Percentiles rank a stretch among this genome's conserved stretches.
Evolutionary conservation across 805 yeast species (phyloP).

Genomic region (Yarrowia osloensis): DNA sequence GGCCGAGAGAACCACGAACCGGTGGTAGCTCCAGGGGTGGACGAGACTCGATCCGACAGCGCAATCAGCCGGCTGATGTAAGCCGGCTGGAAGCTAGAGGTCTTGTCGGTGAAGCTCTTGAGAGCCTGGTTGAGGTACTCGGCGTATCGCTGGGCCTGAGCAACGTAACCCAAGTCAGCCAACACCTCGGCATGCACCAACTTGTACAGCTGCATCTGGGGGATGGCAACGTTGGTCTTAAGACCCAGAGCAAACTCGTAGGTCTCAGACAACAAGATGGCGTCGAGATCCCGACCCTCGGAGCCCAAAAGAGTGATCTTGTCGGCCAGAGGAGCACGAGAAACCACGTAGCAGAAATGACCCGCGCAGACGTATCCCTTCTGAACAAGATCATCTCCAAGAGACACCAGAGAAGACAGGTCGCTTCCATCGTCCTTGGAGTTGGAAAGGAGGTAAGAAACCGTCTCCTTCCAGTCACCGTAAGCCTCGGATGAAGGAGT

Average conservation of each 20-base stretch:
- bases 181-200: slow-evolving; percentile 66
- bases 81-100: slow-evolving; percentile 11
- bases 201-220: slow-evolving; percentile 62
- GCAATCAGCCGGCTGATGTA: slow-evolving; percentile 12
- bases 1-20: slow-evolving; percentile 46
- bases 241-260: slow-evolving; percentile 59
- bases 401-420: slow-evolving; percentile 37
- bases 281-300: slow-evolving; percentile 47
- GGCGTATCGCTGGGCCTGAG: slow-evolving; percentile 63
- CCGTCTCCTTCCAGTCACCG: slow-evolving; percentile 31
- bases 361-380: slow-evolving; percentile 48
- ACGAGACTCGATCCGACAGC: slow-evolving; percentile 11
- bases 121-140: slow-evolving; percentile 52
- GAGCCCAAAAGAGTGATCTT: slow-evolving; percentile 27
- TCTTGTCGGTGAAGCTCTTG: slow-evolving; percentile 41
- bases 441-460: slow-evolving; percentile 31
- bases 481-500: slow-evolving; percentile 38
- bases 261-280: slow-evolving; percentile 62
- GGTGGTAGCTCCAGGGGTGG: slow-evolving; percentile 12
- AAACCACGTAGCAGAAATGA: slow-evolving; percentile 45
- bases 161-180: slow-evolving; percentile 63
- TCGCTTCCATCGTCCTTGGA: slow-evolving; percentile 32
- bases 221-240: slow-evolving; percentile 40
- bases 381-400: slow-evolving; percentile 45
- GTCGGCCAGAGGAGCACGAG: slow-evolving; percentile 36